These are phyloP conservation scores for Aegilops speltoides DNA, from an alignment of 176 grass and related monocot genomes.

Conservation along the genomic window DNA sequence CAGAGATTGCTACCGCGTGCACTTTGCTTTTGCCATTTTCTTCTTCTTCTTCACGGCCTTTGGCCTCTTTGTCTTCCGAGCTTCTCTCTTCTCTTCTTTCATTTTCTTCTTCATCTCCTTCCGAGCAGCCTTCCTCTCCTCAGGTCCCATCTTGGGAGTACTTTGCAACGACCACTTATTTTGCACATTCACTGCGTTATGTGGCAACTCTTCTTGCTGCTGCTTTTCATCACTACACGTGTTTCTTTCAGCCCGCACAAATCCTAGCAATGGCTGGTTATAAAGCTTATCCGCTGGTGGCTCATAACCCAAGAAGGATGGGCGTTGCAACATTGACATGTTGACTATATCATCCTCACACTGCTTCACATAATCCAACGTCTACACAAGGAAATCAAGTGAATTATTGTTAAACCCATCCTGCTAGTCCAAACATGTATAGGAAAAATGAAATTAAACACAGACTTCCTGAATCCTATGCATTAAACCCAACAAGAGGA, in stretches of 20 bases:
- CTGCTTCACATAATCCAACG: constrained; percentile 77
- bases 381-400: constrained; percentile 33
- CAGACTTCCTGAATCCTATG: no score
- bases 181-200: constrained; percentile 10
- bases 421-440: no score
- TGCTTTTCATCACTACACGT: no score
- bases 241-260: constrained; percentile 57
- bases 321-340: constrained; percentile 65
- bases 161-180: constrained; percentile 6
- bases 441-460: no score
- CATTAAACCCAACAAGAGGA: no score
- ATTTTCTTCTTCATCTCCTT: constrained; percentile 91
- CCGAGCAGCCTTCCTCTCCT: constrained; percentile 70
- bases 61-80: constrained; percentile 61
- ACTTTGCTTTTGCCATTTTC: constrained; percentile 93
- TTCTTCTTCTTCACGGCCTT: constrained; percentile 87
- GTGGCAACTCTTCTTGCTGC: no score
- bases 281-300: constrained; percentile 79
- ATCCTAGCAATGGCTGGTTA: constrained; percentile 69
- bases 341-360: constrained; percentile 80
- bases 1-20: constrained; percentile 48
- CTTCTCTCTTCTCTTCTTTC: constrained; percentile 84
- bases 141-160: constrained; percentile 48
- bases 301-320: constrained; percentile 52
- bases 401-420: background rate